phyloP scores from a whole-genome alignment of 2,329 filamentous ascomycete genomes.

The Arachnopeziza araneosa region DNA sequence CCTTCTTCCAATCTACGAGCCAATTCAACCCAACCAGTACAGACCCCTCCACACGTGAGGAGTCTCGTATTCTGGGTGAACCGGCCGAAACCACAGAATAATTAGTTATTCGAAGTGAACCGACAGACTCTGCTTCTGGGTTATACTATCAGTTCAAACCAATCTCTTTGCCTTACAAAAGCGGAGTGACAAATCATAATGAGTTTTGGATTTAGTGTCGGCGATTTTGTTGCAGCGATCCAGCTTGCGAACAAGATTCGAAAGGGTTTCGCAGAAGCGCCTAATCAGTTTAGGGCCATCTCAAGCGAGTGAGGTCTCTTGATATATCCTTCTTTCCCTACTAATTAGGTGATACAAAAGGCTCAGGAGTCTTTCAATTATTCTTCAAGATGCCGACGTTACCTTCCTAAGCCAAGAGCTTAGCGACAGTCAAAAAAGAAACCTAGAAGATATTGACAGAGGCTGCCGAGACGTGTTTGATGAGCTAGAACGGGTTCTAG shows the following conservation, averaged over 20 bases:
- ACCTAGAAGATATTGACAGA: slow-evolving; percentile 16
- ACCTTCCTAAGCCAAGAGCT: slow-evolving; percentile 13
- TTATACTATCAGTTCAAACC: too few relatives aligned
- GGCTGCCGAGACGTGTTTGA: slow-evolving; percentile 16
- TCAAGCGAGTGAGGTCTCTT: slow-evolving; percentile 19
- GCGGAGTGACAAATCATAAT: background rate
- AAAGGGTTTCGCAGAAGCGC: slow-evolving; percentile 25
- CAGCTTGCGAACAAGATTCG: slow-evolving; percentile 25
- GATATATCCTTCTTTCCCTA: background rate
- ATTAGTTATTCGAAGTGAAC: too few relatives aligned
- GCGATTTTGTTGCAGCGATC: slow-evolving; percentile 26
- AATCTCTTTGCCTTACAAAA: background rate
- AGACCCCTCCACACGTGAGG: too few relatives aligned
- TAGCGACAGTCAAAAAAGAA: slow-evolving; percentile 12
- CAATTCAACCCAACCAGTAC: too few relatives aligned
- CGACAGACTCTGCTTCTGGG: too few relatives aligned
- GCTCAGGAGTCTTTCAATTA: slow-evolving; percentile 6
- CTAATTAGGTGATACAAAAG: background rate
- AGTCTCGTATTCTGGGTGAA: too few relatives aligned
- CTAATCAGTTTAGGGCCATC: slow-evolving; percentile 22
- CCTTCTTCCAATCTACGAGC: too few relatives aligned
- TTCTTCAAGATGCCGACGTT: slow-evolving; percentile 16
- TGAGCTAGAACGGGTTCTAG: slow-evolving; percentile 9
- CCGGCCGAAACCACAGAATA: too few relatives aligned
- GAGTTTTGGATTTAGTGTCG: slow-evolving; percentile 2